phyloP scores from a whole-genome alignment of 768 basidiomycete genomes.

The Paxillus involutus region DNA sequence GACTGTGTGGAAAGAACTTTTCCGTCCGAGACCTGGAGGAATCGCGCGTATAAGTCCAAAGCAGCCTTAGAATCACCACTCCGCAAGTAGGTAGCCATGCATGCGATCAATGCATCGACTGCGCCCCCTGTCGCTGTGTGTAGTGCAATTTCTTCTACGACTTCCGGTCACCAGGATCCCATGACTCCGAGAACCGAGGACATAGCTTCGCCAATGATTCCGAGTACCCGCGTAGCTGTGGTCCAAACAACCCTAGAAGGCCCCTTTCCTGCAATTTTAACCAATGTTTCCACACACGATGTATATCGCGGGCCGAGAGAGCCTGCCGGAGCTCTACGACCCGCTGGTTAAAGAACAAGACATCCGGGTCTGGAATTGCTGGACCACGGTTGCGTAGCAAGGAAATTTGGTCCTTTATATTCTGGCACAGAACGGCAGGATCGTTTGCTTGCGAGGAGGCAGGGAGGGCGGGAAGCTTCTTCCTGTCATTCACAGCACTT shows the following conservation, averaged over 20 bases:
- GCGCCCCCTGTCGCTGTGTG: slow-evolving; percentile 44
- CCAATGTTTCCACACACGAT: slow-evolving; percentile 39
- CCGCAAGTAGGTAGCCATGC: slow-evolving; percentile 48
- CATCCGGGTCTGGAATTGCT: slow-evolving; percentile 28
- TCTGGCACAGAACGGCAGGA: slow-evolving; percentile 25
- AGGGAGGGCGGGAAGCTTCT: not conserved
- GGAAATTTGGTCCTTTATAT: slow-evolving; percentile 15
- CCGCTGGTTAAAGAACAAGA: slow-evolving; percentile 34
- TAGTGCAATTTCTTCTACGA: slow-evolving; percentile 50
- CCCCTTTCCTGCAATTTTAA: slow-evolving; percentile 39
- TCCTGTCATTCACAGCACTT: slow-evolving; percentile 3
- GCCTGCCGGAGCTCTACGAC: slow-evolving; percentile 41
- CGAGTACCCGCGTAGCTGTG: slow-evolving; percentile 42
- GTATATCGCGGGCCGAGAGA: slow-evolving; percentile 34
- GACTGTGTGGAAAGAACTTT: slow-evolving; percentile 18
- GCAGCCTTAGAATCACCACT: slow-evolving; percentile 40
- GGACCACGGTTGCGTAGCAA: slow-evolving; percentile 5
- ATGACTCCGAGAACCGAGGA: slow-evolving; percentile 16
- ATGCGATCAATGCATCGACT: slow-evolving; percentile 47
- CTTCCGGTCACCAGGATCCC: slow-evolving; percentile 29
- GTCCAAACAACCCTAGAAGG: slow-evolving; percentile 46
- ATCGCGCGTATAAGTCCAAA: slow-evolving; percentile 45
- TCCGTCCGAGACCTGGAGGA: slow-evolving; percentile 24
- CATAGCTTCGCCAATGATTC: slow-evolving; percentile 31
- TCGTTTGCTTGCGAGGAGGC: slow-evolving; percentile 1